Evolutionary conservation across 2,329 filamentous ascomycete genomes (phyloP).

Genomic region (Chaetothyriales sp.): DNA sequence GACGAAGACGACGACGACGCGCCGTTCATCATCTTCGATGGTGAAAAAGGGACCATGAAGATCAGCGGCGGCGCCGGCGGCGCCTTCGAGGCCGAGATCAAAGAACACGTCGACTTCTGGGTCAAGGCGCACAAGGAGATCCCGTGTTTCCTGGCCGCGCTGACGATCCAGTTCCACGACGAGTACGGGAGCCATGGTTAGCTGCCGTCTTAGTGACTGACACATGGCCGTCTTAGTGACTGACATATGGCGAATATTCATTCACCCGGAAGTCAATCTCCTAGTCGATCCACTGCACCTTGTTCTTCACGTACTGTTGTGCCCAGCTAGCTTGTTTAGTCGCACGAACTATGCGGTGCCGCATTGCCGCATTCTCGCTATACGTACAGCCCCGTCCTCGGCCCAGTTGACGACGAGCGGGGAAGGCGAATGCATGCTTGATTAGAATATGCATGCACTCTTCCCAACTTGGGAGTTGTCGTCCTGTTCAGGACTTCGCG

Average conservation of each 20-base stretch:
- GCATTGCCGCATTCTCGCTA: too few species aligned
- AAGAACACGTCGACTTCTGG: conserved; percentile 85
- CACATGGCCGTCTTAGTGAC: too few species aligned
- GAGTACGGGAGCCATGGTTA: conserved; percentile 18
- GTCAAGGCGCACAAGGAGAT: conserved; percentile 88
- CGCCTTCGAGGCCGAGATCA: conserved; percentile 72
- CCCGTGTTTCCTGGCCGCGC: conserved; percentile 77
- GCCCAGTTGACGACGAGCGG: background rate
- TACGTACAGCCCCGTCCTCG: too few species aligned
- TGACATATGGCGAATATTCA: too few species aligned
- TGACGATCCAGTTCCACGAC: conserved; percentile 90
- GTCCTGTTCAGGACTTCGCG: background rate
- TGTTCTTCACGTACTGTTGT: too few species aligned
- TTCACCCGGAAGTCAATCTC: too few species aligned
- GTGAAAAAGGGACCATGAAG: conserved; percentile 95
- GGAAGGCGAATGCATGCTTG: background rate
- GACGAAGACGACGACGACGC: conserved; percentile 31
- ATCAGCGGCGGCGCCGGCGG: conserved; percentile 80
- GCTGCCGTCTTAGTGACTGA: too few species aligned
- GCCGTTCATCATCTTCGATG: conserved; percentile 66
- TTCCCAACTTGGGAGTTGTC: background rate
- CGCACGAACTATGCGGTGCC: too few species aligned
- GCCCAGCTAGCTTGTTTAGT: too few species aligned
- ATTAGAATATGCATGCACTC: background rate
- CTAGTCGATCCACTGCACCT: too few species aligned